A percentile compares a stretch with the other conserved stretches of the same genome.
phyloP scores from a whole-genome alignment of 2,329 filamentous ascomycete genomes.

The Sporothrix euskadiensis region DNA sequence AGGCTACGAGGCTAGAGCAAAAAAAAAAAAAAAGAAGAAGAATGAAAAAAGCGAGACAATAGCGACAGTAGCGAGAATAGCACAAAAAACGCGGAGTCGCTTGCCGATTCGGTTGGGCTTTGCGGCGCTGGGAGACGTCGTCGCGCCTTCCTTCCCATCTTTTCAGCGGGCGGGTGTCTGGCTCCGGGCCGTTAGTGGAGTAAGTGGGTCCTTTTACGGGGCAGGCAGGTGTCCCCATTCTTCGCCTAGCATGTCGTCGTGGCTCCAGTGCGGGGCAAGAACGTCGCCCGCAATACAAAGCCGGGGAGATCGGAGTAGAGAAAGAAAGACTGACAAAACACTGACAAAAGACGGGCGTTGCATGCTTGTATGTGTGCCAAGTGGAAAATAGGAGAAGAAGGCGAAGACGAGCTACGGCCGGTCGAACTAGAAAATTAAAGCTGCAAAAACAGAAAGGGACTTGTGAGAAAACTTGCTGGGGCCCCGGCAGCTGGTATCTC shows the following conservation, averaged over 20 bases:
- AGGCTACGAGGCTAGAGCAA: background rate
- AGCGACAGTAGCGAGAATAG: background rate
- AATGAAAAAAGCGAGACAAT: background rate
- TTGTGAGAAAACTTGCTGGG: background rate
- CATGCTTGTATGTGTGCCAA: constrained; percentile 13
- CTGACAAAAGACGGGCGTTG: background rate
- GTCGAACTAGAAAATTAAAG: background rate
- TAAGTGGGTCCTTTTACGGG: background rate
- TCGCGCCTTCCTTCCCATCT: background rate
- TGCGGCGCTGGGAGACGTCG: background rate
- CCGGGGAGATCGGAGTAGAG: constrained; percentile 1
- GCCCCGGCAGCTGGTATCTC: background rate
- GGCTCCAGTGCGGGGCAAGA: background rate
- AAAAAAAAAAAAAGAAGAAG: background rate
- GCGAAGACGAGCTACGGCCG: background rate
- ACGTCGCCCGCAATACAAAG: background rate
- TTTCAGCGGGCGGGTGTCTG: constrained; percentile 5
- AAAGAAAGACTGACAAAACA: background rate
- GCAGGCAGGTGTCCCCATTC: background rate
- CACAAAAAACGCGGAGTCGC: background rate
- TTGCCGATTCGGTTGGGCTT: background rate
- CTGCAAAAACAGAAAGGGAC: background rate
- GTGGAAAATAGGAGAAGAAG: background rate
- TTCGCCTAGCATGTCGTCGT: background rate
- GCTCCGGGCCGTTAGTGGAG: constrained; percentile 7